These are phyloP conservation scores for Dentipellis sp. DNA, from an alignment of 768 basidiomycete species.

Conservation along the genomic window DNA sequence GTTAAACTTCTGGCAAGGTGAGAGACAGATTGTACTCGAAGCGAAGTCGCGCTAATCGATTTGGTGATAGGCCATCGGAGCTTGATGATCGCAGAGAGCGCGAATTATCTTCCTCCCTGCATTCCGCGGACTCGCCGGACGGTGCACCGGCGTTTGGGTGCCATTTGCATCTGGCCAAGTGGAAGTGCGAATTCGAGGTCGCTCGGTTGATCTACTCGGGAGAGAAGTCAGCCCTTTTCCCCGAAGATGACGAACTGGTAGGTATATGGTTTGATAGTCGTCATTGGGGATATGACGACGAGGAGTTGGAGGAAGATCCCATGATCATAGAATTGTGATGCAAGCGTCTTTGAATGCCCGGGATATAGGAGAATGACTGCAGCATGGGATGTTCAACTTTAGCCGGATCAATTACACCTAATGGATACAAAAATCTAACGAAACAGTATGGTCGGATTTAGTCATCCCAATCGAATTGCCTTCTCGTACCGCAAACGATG, in stretches of 20 bases:
- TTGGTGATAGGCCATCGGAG: conserved; percentile 11
- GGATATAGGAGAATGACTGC: no score
- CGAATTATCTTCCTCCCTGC: conserved; percentile 8
- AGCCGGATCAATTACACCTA: neutral
- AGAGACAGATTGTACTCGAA: no score
- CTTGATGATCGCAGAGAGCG: conserved; percentile 3
- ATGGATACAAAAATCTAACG: no score
- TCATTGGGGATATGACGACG: conserved; percentile 6
- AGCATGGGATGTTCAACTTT: neutral
- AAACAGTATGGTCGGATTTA: no score
- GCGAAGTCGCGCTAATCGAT: no score
- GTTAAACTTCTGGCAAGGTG: conserved; percentile 10
- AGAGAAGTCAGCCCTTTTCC: conserved; percentile 7
- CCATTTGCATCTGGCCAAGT: conserved; percentile 6
- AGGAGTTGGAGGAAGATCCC: conserved; percentile 5
- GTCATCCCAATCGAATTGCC: no score
- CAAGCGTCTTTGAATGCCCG: no score
- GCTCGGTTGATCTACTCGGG: conserved; percentile 11
- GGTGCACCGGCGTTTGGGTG: conserved; percentile 6
- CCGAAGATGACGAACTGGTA: conserved; percentile 10
- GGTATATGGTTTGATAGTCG: conserved; percentile 14
- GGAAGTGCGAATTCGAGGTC: conserved; percentile 6
- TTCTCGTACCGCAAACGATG: no score
- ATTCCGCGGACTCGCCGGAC: neutral
- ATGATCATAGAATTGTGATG: neutral